Percentiles rank a stretch among this genome's conserved stretches.
Conservation (phyloP, 306 rosid species). For the Castanea sativa region DNA sequence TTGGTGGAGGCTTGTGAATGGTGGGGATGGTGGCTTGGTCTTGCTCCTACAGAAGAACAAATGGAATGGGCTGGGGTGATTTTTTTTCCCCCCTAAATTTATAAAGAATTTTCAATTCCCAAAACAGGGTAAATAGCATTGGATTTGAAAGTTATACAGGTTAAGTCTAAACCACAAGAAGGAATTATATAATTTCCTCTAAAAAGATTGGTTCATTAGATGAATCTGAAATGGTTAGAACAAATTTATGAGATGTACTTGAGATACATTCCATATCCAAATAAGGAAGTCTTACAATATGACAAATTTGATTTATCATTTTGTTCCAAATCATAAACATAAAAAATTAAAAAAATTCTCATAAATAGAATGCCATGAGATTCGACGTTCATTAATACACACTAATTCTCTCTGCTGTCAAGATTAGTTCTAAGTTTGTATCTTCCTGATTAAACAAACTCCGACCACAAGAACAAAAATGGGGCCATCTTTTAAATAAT, state of each 20-base stretch:
- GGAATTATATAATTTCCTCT: background rate
- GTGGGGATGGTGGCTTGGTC: too few relatives aligned
- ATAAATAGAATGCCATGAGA: background rate
- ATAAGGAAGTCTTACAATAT: background rate
- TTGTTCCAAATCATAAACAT: background rate
- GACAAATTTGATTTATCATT: background rate
- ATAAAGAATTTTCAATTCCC: too few relatives aligned
- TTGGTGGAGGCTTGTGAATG: too few relatives aligned
- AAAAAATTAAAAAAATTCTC: background rate
- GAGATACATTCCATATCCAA: background rate
- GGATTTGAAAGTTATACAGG: too few relatives aligned
- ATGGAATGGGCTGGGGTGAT: too few relatives aligned
- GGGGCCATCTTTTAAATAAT: slow-evolving; percentile 3
- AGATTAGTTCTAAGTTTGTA: slow-evolving; percentile 24
- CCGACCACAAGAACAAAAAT: slow-evolving; percentile 16
- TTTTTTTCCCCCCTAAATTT: too few relatives aligned
- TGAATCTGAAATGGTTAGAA: background rate
- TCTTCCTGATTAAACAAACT: slow-evolving; percentile 15
- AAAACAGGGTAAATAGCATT: too few relatives aligned
- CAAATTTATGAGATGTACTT: background rate
- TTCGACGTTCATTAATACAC: slow-evolving; percentile 2
- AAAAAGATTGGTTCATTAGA: background rate
- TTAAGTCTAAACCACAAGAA: background rate
- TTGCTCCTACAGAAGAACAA: too few relatives aligned
- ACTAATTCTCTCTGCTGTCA: slow-evolving; percentile 16